Conservation (phyloP, 1,284 basidiomycete species). For the Heliocybe sulcata region DNA sequence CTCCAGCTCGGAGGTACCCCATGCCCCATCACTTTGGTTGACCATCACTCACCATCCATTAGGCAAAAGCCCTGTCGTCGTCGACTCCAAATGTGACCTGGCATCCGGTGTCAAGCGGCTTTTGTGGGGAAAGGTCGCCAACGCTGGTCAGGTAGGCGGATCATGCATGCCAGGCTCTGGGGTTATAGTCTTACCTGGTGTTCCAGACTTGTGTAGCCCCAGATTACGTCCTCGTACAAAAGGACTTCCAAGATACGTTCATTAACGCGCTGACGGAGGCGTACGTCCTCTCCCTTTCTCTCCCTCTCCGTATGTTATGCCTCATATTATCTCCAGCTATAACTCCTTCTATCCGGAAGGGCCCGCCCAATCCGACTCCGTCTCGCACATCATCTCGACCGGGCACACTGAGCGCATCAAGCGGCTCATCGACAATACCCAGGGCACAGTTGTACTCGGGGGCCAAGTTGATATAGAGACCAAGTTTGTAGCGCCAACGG, state of each 20-base stretch:
- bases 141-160: conserved; percentile 59
- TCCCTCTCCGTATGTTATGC: conserved; percentile 7
- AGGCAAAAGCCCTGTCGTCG: conserved; percentile 81
- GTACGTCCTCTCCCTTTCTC: conserved; percentile 29
- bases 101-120: conserved; percentile 53
- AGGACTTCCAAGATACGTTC: conserved; percentile 55
- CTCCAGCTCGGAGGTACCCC: conserved; percentile 23
- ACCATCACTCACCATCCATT: conserved; percentile 18
- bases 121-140: conserved; percentile 76
- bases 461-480: conserved; percentile 55
- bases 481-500: conserved; percentile 62
- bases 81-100: conserved; percentile 65
- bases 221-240: conserved; percentile 76
- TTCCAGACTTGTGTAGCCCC: conserved; percentile 50
- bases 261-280: conserved; percentile 53
- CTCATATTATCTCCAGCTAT: conserved; percentile 27
- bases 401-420: conserved; percentile 59
- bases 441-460: conserved; percentile 68
- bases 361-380: conserved; percentile 34
- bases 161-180: background rate
- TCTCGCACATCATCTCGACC: conserved; percentile 41
- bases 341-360: conserved; percentile 47
- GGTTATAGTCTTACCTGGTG: background rate
- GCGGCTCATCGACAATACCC: conserved; percentile 55
- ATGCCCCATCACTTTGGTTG: background rate